Evolutionary conservation across 305 asterid genomes (phyloP).

Genomic region (Fraxinus ornus): DNA sequence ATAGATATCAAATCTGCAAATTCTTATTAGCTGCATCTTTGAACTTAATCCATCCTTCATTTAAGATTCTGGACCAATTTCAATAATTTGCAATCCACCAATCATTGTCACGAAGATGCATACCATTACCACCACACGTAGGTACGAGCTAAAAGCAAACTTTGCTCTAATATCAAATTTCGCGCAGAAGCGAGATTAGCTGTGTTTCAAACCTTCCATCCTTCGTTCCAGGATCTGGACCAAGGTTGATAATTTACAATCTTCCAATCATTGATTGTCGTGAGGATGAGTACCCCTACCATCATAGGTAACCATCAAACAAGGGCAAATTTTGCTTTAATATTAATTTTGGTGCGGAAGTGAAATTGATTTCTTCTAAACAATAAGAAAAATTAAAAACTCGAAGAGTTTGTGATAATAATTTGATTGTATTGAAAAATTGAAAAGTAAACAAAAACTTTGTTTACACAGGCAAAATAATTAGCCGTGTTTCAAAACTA

Average conservation of each 20-base stretch:
- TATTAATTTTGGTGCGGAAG: not conserved
- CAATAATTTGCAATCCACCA: not conserved
- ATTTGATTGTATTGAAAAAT: not conserved
- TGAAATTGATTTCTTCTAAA: not conserved
- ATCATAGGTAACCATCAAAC: not conserved
- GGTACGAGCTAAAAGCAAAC: not conserved
- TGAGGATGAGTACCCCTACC: not conserved
- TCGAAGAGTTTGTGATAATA: not conserved
- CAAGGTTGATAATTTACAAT: not conserved
- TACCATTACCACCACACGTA: not conserved
- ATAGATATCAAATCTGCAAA: too few species aligned
- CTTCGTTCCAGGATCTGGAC: not conserved
- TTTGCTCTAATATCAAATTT: not conserved
- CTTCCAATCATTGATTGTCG: too few species aligned
- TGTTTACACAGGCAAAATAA: not conserved
- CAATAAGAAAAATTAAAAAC: not conserved
- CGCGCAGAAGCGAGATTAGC: not conserved
- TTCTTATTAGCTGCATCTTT: not conserved
- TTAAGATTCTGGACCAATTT: not conserved
- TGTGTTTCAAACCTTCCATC: not conserved
- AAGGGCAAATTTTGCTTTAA: not conserved
- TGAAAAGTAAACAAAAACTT: not conserved
- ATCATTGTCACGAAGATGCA: not conserved
- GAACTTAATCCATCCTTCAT: not conserved
- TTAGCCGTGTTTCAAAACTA: not conserved